phyloP scores from a whole-genome alignment of 768 basidiomycete genomes.

The Dendrothele bispora region DNA sequence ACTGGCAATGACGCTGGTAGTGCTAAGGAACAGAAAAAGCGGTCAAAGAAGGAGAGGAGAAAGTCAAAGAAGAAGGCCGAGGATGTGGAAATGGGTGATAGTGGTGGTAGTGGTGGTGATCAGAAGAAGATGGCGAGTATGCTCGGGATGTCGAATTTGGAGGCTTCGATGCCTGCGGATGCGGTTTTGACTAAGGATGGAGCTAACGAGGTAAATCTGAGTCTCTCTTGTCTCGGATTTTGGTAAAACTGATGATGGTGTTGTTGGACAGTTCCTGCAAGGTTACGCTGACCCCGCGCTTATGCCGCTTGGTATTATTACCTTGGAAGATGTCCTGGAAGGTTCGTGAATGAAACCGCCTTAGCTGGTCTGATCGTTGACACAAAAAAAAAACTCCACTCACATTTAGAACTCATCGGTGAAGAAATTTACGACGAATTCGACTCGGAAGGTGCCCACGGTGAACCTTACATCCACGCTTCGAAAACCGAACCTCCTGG shows the following conservation, averaged over 20 bases:
- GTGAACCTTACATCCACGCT: constrained; percentile 27
- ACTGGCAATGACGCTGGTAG: background rate
- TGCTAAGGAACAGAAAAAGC: too few species aligned
- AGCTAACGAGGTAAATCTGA: constrained; percentile 48
- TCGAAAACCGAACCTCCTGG: constrained; percentile 25
- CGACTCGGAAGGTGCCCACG: constrained; percentile 51
- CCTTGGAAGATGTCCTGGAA: constrained; percentile 71
- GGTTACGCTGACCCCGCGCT: constrained; percentile 58
- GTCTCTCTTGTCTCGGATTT: background rate
- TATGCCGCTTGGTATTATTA: constrained; percentile 71
- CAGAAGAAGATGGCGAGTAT: background rate
- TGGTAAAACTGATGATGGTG: background rate
- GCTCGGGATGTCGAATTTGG: constrained; percentile 32
- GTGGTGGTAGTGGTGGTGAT: background rate
- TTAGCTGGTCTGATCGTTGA: background rate
- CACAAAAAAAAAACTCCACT: background rate
- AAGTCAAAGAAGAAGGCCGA: constrained; percentile 2
- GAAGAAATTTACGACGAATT: constrained; percentile 76
- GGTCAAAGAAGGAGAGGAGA: background rate
- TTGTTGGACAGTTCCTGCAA: constrained; percentile 48
- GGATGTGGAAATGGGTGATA: background rate
- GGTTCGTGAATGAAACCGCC: too few species aligned
- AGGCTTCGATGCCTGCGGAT: constrained; percentile 67
- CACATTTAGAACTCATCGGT: constrained; percentile 57
- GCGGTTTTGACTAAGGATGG: constrained; percentile 55